phyloP scores from a whole-genome alignment of 2,329 filamentous ascomycete genomes.

The Monilinia fructicola region DNA sequence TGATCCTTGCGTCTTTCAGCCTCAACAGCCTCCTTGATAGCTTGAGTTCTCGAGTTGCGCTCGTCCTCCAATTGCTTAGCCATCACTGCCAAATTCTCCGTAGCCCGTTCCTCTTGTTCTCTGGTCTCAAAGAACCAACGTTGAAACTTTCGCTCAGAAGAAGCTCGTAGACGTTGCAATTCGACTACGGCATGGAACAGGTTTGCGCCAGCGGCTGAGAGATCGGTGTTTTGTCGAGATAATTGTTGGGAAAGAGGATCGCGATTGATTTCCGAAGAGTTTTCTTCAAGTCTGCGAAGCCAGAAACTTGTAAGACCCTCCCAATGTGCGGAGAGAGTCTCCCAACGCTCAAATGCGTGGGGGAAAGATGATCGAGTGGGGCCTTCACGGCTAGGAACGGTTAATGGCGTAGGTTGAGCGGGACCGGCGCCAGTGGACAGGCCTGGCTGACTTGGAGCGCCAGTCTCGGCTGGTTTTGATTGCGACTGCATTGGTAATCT shows the following conservation, averaged over 20 bases:
- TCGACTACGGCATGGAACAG: slow-evolving; percentile 97
- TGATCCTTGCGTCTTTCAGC: slow-evolving; percentile 67
- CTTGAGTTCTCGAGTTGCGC: slow-evolving; percentile 65
- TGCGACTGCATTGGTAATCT: slow-evolving; percentile 38
- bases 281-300: slow-evolving; percentile 90
- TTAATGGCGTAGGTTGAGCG: slow-evolving; percentile 23
- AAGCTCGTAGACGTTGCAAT: slow-evolving; percentile 86
- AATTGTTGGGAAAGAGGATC: slow-evolving; percentile 86
- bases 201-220: slow-evolving; percentile 96
- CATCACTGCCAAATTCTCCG: slow-evolving; percentile 80
- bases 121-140: slow-evolving; percentile 97
- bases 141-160: slow-evolving; percentile 96
- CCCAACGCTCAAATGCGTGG: slow-evolving; percentile 97
- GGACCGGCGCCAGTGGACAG: slow-evolving; percentile 11
- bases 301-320: slow-evolving; percentile 96
- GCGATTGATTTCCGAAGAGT: slow-evolving; percentile 77
- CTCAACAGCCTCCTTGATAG: slow-evolving; percentile 63
- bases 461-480: slow-evolving; percentile 29
- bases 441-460: slow-evolving; percentile 24
- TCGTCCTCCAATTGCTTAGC: slow-evolving; percentile 74
- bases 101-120: slow-evolving; percentile 78
- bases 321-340: slow-evolving; percentile 95
- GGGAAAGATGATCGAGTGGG: slow-evolving; percentile 72
- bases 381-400: slow-evolving; percentile 17
- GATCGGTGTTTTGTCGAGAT: slow-evolving; percentile 89